Evolutionary conservation across 2,329 filamentous ascomycete species (phyloP).

Genomic region (Calonectria multiphialidica): DNA sequence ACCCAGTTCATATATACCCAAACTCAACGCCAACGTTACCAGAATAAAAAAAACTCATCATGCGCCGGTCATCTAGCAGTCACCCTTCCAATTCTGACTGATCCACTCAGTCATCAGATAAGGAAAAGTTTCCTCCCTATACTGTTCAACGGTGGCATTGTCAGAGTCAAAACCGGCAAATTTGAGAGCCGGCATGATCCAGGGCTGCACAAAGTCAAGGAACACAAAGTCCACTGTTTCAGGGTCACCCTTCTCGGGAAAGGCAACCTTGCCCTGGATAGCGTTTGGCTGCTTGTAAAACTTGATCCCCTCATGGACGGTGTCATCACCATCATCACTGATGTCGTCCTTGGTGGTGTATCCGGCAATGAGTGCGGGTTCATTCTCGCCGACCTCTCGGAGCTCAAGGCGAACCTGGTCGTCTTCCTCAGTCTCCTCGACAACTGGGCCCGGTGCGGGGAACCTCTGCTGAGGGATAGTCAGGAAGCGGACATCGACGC

Average conservation of each 20-base stretch:
- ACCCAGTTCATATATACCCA: background rate
- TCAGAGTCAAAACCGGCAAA: conserved; percentile 66
- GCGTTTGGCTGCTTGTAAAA: conserved; percentile 88
- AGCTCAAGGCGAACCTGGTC: conserved; percentile 49
- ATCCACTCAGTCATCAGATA: conserved; percentile 70
- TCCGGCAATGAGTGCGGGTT: conserved; percentile 68
- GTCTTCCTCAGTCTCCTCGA: conserved; percentile 28
- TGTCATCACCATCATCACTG: conserved; percentile 90
- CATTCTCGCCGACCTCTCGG: conserved; percentile 39
- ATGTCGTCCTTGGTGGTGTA: conserved; percentile 93
- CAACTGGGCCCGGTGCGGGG: conserved; percentile 27
- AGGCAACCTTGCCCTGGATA: conserved; percentile 76
- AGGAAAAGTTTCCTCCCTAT: conserved; percentile 67
- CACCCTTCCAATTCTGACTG: conserved; percentile 66
- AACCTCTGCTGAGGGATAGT: conserved; percentile 61
- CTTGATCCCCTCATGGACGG: conserved; percentile 79
- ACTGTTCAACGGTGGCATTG: conserved; percentile 61
- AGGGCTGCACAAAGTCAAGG: conserved; percentile 89
- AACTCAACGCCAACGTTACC: conserved; percentile 12
- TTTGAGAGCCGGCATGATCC: conserved; percentile 81
- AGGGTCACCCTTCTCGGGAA: conserved; percentile 69
- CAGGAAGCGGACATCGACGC: conserved; percentile 59
- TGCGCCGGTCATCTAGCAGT: conserved; percentile 52
- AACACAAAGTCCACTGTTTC: conserved; percentile 89
- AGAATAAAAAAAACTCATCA: background rate